Conservation (phyloP, 306 rosid genomes). For the Cicer bijugum region DNA sequence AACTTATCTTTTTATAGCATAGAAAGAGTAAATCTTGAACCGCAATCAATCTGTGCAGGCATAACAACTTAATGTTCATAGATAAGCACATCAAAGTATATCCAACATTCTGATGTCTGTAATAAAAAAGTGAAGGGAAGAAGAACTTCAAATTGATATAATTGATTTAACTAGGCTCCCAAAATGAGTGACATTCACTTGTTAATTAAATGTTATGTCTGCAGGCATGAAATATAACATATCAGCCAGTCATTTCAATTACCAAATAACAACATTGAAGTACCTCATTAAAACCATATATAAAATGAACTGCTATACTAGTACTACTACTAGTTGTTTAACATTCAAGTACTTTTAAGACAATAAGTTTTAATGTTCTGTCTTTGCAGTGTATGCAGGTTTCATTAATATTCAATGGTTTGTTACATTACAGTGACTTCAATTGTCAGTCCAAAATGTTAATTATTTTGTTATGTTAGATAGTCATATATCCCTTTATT, state of each 20-base stretch:
- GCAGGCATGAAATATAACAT: neutral
- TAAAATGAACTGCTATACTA: too few species aligned
- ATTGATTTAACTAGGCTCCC: neutral
- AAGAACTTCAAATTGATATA: neutral
- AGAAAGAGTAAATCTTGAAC: neutral
- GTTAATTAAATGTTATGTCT: neutral
- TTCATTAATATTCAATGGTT: neutral
- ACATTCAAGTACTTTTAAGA: neutral
- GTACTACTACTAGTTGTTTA: too few species aligned
- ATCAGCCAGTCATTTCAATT: neutral
- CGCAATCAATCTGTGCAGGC: neutral
- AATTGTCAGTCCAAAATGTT: conserved; percentile 10
- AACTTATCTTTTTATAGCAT: too few species aligned
- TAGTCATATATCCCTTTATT: conserved; percentile 7
- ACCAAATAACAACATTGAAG: neutral
- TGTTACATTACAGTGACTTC: neutral
- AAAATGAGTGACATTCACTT: neutral
- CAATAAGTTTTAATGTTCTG: conserved; percentile 1
- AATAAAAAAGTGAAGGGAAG: neutral
- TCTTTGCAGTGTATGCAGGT: conserved; percentile 18
- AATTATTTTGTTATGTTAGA: conserved; percentile 1
- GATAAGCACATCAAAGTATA: neutral
- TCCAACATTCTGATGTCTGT: neutral
- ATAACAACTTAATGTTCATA: neutral
- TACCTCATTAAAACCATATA: too few species aligned